Percentiles rank a stretch among this genome's conserved stretches.
These are phyloP conservation scores for Nidula niveotomentosa DNA, from an alignment of 1,284 basidiomycete species.

Conservation along the genomic window DNA sequence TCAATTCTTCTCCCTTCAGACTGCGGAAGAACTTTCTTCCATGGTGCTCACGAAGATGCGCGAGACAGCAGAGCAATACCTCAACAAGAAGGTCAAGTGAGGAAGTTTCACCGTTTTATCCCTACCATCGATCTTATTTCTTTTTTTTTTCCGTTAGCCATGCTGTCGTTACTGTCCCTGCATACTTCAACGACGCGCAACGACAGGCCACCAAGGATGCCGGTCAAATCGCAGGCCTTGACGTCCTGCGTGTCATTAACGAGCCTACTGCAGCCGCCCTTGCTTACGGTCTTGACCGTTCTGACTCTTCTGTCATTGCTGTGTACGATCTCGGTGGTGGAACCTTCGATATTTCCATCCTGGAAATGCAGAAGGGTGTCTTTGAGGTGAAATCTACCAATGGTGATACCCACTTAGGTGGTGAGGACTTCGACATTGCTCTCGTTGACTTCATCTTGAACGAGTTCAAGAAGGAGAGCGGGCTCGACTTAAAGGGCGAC, in stretches of 20 bases:
- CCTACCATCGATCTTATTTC: too few species aligned
- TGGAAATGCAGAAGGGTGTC: slow-evolving; percentile 98
- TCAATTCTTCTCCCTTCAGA: slow-evolving; percentile 39
- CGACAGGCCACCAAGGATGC: slow-evolving; percentile 96
- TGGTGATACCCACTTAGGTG: slow-evolving; percentile 98
- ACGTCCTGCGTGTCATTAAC: slow-evolving; percentile 96
- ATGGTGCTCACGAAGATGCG: slow-evolving; percentile 99
- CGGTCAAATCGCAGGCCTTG: slow-evolving; percentile 86
- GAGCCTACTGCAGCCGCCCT: slow-evolving; percentile 96
- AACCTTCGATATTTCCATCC: slow-evolving; percentile 98
- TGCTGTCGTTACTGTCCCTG: slow-evolving; percentile 94
- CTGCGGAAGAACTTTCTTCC: slow-evolving; percentile 95
- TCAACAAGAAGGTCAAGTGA: slow-evolving; percentile 54
- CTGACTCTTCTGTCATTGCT: slow-evolving; percentile 89
- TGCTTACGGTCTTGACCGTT: slow-evolving; percentile 90
- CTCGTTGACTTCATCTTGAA: slow-evolving; percentile 98
- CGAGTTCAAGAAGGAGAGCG: slow-evolving; percentile 99
- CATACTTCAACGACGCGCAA: slow-evolving; percentile 98
- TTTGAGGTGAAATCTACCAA: slow-evolving; percentile 99
- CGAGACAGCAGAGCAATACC: slow-evolving; percentile 97
- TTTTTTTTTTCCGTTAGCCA: slow-evolving; percentile 61
- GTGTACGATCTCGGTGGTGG: slow-evolving; percentile 99
- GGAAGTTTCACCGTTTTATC: too few species aligned
- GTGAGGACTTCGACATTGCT: slow-evolving; percentile 99
- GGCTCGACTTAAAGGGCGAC: slow-evolving; percentile 94